phyloP scores from a whole-genome alignment of 2,329 filamentous ascomycete species.

The Akanthomyces uredinophilus region DNA sequence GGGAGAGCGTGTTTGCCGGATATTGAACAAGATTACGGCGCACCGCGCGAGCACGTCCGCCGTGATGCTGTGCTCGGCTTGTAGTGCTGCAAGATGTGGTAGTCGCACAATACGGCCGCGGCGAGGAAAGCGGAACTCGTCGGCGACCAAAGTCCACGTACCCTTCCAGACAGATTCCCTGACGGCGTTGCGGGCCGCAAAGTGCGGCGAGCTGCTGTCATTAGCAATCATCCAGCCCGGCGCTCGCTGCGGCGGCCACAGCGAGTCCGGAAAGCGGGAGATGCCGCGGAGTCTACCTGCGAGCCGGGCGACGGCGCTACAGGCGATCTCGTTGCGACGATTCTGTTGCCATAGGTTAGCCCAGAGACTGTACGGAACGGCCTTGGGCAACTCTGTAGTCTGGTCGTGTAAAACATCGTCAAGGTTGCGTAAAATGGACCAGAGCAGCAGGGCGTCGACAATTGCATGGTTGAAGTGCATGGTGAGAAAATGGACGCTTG shows the following conservation, averaged over 20 bases:
- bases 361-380: conserved; percentile 28
- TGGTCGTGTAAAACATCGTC: conserved; percentile 25
- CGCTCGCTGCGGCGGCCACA: conserved; percentile 30
- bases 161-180: conserved; percentile 19
- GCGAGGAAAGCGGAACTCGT: conserved; percentile 27
- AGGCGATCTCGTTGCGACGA: conserved; percentile 24
- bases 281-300: conserved; percentile 30
- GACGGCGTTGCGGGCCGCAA: background rate
- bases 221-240: conserved; percentile 31
- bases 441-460: conserved; percentile 30
- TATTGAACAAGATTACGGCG: conserved; percentile 31
- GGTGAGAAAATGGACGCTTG: conserved; percentile 20
- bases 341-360: conserved; percentile 29
- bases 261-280: conserved; percentile 26
- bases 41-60: conserved; percentile 28
- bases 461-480: conserved; percentile 32
- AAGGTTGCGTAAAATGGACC: conserved; percentile 30
- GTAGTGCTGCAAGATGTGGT: conserved; percentile 22
- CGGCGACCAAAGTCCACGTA: conserved; percentile 27
- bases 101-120: conserved; percentile 26
- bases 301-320: conserved; percentile 26
- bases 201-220: conserved; percentile 21
- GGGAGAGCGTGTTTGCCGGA: conserved; percentile 26
- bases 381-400: conserved; percentile 14
- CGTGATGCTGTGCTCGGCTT: conserved; percentile 19